phyloP scores from a whole-genome alignment of 106 monocot species.

The Dendrobium huoshanense region DNA sequence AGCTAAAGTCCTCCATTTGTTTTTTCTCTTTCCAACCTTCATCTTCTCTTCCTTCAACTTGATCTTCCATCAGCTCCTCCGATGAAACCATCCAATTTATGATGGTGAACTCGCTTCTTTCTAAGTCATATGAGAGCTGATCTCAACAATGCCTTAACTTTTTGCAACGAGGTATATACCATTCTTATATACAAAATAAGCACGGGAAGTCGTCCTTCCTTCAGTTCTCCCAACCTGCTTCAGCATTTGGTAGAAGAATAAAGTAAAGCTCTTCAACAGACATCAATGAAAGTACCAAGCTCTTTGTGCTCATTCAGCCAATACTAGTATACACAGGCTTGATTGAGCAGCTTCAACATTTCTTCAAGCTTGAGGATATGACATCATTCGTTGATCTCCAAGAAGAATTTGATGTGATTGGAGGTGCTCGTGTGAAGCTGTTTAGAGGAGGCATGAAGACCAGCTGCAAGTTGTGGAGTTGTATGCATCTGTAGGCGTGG shows the following conservation, averaged over 20 bases:
- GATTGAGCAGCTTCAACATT: conserved; percentile 82
- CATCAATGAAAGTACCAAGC: conserved; percentile 25
- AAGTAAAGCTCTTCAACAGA: conserved; percentile 1
- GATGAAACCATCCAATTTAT: conserved; percentile 93
- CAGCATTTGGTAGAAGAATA: too few relatives aligned
- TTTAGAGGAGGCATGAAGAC: too few relatives aligned
- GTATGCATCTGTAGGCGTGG: too few relatives aligned
- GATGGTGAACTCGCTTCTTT: conserved; percentile 91
- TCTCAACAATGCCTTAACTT: conserved; percentile 51
- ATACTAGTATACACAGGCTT: conserved; percentile 89
- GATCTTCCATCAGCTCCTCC: not conserved
- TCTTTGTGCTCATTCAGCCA: conserved; percentile 55
- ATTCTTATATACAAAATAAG: conserved; percentile 73
- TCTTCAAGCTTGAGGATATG: conserved; percentile 91
- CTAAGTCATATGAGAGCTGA: conserved; percentile 86
- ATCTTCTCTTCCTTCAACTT: conserved; percentile 14
- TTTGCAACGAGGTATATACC: conserved; percentile 71
- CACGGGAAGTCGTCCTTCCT: conserved; percentile 22
- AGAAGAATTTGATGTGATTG: conserved; percentile 69
- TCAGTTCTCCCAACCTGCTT: too few relatives aligned
- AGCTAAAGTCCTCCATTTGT: conserved; percentile 4
- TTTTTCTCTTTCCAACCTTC: conserved; percentile 3
- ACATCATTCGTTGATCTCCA: conserved; percentile 51
- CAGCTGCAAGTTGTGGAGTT: too few relatives aligned
- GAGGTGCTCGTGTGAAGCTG: too few relatives aligned